Base-by-base conservation (phyloP, 495 filamentous ascomycete species). In the Pseudevernia furfuracea region DNA sequence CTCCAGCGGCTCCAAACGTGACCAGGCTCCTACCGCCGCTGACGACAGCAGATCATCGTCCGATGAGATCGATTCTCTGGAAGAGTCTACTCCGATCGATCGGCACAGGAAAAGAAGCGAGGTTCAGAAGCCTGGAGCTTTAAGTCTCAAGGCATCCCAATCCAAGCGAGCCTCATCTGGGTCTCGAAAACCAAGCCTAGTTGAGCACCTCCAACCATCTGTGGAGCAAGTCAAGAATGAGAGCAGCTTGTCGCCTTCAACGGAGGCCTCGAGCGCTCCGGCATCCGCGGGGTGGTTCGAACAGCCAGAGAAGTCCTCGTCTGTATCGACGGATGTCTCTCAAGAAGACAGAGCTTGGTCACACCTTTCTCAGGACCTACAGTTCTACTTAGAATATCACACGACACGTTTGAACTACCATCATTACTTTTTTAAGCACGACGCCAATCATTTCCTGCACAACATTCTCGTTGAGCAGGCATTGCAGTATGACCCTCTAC, bases 311-410 rank as follows among this genome's bases (percentile, higher is more conserved):
- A 65, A 60, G 48, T 60, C 41, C n/a, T 66, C 69, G 6, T 69
- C 67, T 17, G 46, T 62, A 25, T 65, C 66, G 17, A 67, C 59
- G n/a, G 70, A 60, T 23, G 25, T 52, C 37, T 65, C 63, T 44
- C 58, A 59, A 39, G 70, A 63, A 53, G 60, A 28, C 37, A 49
- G 43, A 49, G 25, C 48, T 46, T 74, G 75, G 73, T 68, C 76
- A 34, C 75, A 76, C 66, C 68, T 79, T 30, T 68, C 71, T 12
- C 66, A 82, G 44, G 90, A 95, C 71, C 65, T 94, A 44, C 84
- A 86, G 44, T 91, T 87, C 67, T 93, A 92, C 72, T 76, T 97
- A 48, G 79, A 83, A 58, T 97, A 90, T 74, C 88, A 89, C 71
- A 81, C 80, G 61, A 84, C 89, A 43, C 83, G 86, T 66, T 77